phyloP scores from a whole-genome alignment of 306 rosid species.

The Castanea sativa region DNA sequence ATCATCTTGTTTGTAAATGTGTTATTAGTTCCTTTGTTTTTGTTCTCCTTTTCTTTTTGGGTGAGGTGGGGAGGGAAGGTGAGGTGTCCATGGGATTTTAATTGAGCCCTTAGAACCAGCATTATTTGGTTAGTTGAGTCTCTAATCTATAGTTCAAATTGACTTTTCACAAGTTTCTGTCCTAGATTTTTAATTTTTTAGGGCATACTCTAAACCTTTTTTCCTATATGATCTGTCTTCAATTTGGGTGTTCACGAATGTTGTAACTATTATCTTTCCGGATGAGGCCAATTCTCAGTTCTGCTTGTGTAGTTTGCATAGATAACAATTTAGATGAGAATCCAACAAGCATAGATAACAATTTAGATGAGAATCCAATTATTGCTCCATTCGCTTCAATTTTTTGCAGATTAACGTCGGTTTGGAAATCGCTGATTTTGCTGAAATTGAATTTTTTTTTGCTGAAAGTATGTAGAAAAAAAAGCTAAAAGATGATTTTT shows the following conservation, averaged over 20 bases:
- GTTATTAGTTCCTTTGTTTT: neutral
- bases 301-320: neutral
- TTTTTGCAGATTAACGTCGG: neutral
- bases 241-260: neutral
- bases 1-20: conserved; percentile 23
- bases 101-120: neutral
- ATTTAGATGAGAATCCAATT: neutral
- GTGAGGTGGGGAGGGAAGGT: neutral
- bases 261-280: neutral
- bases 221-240: neutral
- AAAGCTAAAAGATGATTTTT: too few species aligned
- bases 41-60: neutral
- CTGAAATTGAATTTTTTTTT: rapidly evolving
- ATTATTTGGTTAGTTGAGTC: neutral
- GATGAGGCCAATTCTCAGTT: neutral
- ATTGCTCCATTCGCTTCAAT: neutral
- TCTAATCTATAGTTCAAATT: neutral
- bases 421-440: rapidly evolving
- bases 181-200: neutral
- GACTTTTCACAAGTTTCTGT: neutral
- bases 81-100: neutral
- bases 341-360: too few species aligned
- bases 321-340: neutral
- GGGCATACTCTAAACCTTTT: neutral
- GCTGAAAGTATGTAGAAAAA: too few species aligned